A percentile compares a stretch with the other conserved stretches of the same genome.
phyloP scores from a whole-genome alignment of 2,329 filamentous ascomycete species.

The Aureobasidium mangrovei region DNA sequence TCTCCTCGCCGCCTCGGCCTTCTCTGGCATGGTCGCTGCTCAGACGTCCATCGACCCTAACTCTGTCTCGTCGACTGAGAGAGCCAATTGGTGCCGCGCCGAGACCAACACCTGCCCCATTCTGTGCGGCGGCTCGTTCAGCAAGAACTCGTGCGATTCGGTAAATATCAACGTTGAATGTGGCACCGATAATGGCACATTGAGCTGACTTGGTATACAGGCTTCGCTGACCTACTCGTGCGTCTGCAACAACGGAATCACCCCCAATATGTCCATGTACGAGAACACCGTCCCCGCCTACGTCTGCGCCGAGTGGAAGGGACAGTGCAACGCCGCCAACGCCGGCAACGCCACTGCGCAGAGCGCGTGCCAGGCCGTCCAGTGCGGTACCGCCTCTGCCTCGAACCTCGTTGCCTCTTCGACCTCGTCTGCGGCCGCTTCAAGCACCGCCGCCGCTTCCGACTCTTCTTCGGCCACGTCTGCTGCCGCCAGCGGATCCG shows the following conservation, averaged over 20 bases:
- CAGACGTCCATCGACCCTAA: slow-evolving; percentile 38
- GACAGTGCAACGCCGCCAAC: slow-evolving; percentile 32
- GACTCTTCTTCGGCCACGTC: slow-evolving; percentile 17
- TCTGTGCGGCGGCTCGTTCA: slow-evolving; percentile 45
- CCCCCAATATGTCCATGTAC: slow-evolving; percentile 49
- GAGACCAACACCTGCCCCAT: slow-evolving; percentile 52
- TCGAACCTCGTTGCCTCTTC: slow-evolving; percentile 28
- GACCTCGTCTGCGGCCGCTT: slow-evolving; percentile 19
- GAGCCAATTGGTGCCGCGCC: slow-evolving; percentile 48
- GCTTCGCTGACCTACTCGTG: slow-evolving; percentile 48
- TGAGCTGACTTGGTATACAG: slow-evolving; percentile 17
- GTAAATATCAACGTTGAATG: slow-evolving; percentile 36
- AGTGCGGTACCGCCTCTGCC: slow-evolving; percentile 46
- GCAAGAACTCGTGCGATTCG: slow-evolving; percentile 45
- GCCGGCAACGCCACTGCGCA: slow-evolving; percentile 31
- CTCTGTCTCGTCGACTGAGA: slow-evolving; percentile 29
- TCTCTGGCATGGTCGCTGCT: slow-evolving; percentile 37
- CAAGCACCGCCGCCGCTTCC: slow-evolving; percentile 21
- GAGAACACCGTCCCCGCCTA: slow-evolving; percentile 50
- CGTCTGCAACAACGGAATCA: slow-evolving; percentile 47
- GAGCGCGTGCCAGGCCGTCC: slow-evolving; percentile 38
- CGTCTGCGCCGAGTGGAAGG: slow-evolving; percentile 47
- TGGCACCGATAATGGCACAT: not conserved
- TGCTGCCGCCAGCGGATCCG: slow-evolving; percentile 25
- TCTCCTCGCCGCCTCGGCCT: slow-evolving; percentile 38